A percentile compares a stretch with the other conserved stretches of the same genome.
Evolutionary conservation across 73 alveolate species (phyloP).

Genomic region (Halteria grandinella): DNA sequence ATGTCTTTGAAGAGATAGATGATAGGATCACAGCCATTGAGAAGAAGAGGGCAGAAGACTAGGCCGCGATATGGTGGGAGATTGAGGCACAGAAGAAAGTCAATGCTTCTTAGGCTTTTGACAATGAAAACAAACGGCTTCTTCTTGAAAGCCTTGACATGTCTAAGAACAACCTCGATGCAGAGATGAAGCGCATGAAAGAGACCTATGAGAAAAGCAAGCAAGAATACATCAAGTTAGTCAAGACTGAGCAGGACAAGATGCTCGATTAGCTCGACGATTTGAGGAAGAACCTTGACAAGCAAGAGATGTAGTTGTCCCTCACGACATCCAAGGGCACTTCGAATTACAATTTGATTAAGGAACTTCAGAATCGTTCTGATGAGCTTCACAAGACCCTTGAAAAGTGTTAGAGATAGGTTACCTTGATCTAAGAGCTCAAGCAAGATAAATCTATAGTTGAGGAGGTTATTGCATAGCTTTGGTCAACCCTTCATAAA

Average conservation of each 20-base stretch:
- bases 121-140: too few species aligned
- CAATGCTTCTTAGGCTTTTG: too few species aligned
- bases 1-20: slow-evolving; percentile 48
- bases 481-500: too few species aligned
- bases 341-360: slow-evolving; percentile 11
- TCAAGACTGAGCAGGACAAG: slow-evolving; percentile 2
- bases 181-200: slow-evolving; percentile 1
- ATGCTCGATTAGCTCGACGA: slow-evolving; percentile 5
- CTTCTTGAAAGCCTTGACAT: too few species aligned
- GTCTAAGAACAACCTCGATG: too few species aligned
- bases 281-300: background rate
- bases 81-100: too few species aligned
- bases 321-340: slow-evolving; percentile 4
- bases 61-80: slow-evolving; percentile 1
- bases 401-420: slow-evolving; percentile 21
- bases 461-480: slow-evolving; percentile 44
- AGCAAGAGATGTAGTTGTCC: slow-evolving; percentile 1
- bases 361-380: slow-evolving; percentile 28
- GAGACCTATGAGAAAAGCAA: background rate
- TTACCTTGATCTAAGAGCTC: slow-evolving; percentile 11
- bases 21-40: slow-evolving; percentile 15
- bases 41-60: slow-evolving; percentile 9
- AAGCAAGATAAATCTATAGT: slow-evolving; percentile 41
- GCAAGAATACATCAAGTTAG: slow-evolving; percentile 11
- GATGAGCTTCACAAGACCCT: slow-evolving; percentile 16